Evolutionary conservation across 306 rosid species (phyloP).

Genomic region (Arachis hypogaea): DNA sequence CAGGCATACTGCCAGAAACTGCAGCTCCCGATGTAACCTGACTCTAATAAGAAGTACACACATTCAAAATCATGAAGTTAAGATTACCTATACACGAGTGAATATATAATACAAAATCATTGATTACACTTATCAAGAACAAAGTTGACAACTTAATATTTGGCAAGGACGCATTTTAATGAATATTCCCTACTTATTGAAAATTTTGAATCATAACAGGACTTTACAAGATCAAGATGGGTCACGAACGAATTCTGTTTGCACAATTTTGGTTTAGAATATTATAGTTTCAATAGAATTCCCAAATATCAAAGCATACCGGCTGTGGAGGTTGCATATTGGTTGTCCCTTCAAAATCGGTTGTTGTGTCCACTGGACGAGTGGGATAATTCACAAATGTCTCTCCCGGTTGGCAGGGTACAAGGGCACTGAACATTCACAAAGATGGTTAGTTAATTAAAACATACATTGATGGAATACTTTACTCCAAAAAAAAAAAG

Average conservation of each 20-base stretch:
- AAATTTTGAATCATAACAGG: constrained; percentile 2
- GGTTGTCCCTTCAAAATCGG: constrained; percentile 94
- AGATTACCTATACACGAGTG: constrained; percentile 16
- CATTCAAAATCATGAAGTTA: constrained; percentile 13
- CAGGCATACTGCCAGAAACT: constrained; percentile 66
- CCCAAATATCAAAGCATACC: constrained; percentile 49
- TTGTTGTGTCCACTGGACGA: constrained; percentile 91
- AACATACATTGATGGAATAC: constrained; percentile 5
- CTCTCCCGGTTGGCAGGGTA: constrained; percentile 84
- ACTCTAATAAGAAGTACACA: constrained; percentile 36
- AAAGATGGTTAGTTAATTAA: constrained; percentile 43
- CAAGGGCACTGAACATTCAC: constrained; percentile 72
- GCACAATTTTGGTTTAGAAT: constrained; percentile 22
- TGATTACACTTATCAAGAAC: constrained; percentile 5
- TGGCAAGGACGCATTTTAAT: no score
- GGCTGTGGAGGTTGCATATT: constrained; percentile 83
- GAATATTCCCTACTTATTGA: constrained; percentile 29
- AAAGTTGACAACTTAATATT: no score
- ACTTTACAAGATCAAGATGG: constrained; percentile 23
- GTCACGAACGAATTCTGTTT: constrained; percentile 20
- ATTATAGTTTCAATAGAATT: constrained; percentile 27
- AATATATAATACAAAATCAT: constrained; percentile 19
- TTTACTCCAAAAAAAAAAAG: constrained; percentile 20
- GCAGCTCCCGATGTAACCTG: constrained; percentile 82
- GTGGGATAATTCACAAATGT: constrained; percentile 81